Evolutionary conservation across 2,329 filamentous ascomycete species (phyloP).

Genomic region (Paecilomyces variotii): DNA sequence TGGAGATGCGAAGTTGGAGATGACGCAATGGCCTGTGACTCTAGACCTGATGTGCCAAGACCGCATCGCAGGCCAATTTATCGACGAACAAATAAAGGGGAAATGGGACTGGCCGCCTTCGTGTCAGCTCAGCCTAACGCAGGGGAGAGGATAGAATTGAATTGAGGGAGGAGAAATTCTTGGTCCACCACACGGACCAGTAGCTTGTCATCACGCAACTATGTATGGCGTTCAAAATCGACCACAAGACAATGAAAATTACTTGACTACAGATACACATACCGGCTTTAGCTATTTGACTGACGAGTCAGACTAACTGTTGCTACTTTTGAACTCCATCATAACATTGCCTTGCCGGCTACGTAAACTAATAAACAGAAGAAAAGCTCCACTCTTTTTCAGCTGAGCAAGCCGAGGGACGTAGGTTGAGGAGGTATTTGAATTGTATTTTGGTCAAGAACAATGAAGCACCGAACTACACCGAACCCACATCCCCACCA

Average conservation of each 20-base stretch:
- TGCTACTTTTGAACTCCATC: background rate
- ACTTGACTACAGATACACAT: too few relatives aligned
- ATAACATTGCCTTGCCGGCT: background rate
- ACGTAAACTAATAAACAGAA: background rate
- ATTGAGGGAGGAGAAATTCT: background rate
- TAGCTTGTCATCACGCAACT: background rate
- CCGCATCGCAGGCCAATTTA: background rate
- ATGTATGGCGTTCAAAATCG: too few relatives aligned
- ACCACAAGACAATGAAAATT: background rate
- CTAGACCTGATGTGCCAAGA: background rate
- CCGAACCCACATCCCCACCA: constrained; percentile 18
- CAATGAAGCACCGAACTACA: constrained; percentile 31
- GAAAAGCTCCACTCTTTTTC: background rate
- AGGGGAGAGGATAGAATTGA: background rate
- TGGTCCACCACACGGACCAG: background rate
- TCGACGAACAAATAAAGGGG: background rate
- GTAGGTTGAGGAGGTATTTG: constrained; percentile 23
- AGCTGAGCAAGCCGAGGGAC: background rate
- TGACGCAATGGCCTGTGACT: constrained; percentile 17
- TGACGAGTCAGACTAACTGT: background rate
- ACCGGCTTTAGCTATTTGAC: background rate
- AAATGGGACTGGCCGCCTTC: background rate
- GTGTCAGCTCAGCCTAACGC: background rate
- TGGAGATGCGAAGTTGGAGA: constrained; percentile 10
- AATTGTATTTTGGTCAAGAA: constrained; percentile 34